Evolutionary conservation across 148 eudicot species (phyloP), one percentile per base, ranked within the genome.

Genomic region (Nepenthes mirabilis): DNA sequence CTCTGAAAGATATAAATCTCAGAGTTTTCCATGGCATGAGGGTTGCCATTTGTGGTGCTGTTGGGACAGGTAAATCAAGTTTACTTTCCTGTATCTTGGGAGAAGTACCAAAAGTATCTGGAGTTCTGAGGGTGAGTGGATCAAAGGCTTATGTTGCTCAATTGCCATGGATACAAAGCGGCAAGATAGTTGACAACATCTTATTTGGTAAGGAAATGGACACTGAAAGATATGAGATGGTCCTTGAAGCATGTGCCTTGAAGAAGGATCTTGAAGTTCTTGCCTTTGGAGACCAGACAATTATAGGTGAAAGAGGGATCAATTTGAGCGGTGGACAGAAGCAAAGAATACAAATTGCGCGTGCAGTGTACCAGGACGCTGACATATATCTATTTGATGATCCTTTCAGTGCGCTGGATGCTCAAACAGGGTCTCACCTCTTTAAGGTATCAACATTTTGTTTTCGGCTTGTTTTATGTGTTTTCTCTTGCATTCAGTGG

Each of bases 61-160:
- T 78, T 55, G 86, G 86, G 48, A 74, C 86, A 33, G 86, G 86
- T 9, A 81, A 78, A 47, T 81, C 86, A 9, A 70, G 75, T 57
- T 70, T 78, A 55, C 80, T 81, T 3, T 81, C 86, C 14, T 81
- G 82, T 48, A 58, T 81, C 1, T 52, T 78, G 45, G 85, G 85
- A 54, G 85, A 81, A 65, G 62, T 81, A 9, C 70, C 82, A 23
- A 81, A 70, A 61, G 37, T 68, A 1, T 75, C 76, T 0, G 86
- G 86, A 23, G 43, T 51, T 33, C 11, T 75, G 10, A 68, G 60
- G 68, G 49, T 81, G 55, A 60, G 75, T 37, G 82, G 85, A 33
- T 62, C 80, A 11, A 78, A 71, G 57, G 82, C 82, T 5, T 81
- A 75, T 72, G 82, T 81, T 55, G 65, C 85, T n/a, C 82, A 74